These are phyloP conservation scores for Phytophthora litchii DNA, from an alignment of 352 stramenopile species.

Conservation along the genomic window DNA sequence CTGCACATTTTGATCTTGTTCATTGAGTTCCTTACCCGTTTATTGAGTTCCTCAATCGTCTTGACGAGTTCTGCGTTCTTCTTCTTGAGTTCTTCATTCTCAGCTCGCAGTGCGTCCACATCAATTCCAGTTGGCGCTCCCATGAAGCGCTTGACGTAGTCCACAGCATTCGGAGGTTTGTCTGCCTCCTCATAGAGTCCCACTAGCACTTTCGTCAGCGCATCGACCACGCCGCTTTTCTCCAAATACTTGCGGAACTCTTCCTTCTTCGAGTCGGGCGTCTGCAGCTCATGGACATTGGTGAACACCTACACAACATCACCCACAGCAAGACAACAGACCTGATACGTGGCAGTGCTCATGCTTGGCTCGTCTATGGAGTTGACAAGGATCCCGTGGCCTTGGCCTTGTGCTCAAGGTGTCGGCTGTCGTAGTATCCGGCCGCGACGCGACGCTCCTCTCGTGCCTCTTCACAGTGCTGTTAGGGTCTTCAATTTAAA, in stretches of 20 bases:
- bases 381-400: conserved; percentile 1
- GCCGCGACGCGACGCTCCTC: conserved; percentile 22
- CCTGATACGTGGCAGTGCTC: conserved; percentile 74
- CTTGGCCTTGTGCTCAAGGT: background rate
- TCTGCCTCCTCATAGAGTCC: conserved; percentile 97
- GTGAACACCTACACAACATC: background rate
- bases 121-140: conserved; percentile 91
- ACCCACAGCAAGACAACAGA: conserved; percentile 11
- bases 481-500: conserved; percentile 12
- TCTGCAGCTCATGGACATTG: conserved; percentile 54
- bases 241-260: conserved; percentile 99
- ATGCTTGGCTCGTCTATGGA: conserved; percentile 34
- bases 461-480: conserved; percentile 21
- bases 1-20: background rate
- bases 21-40: conserved; percentile 74
- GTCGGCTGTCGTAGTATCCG: conserved; percentile 31
- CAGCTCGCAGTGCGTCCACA: conserved; percentile 84
- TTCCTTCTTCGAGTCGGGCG: conserved; percentile 97
- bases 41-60: conserved; percentile 92
- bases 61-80: conserved; percentile 91
- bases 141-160: conserved; percentile 98
- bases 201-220: conserved; percentile 97
- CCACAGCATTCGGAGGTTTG: conserved; percentile 95
- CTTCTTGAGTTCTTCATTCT: conserved; percentile 94
- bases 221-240: conserved; percentile 97